Evolutionary conservation across 192 early-diverging fungal species (phyloP), one percentile per base, ranked within the genome.

Genomic region (Phycomyces blakesleeanus): DNA sequence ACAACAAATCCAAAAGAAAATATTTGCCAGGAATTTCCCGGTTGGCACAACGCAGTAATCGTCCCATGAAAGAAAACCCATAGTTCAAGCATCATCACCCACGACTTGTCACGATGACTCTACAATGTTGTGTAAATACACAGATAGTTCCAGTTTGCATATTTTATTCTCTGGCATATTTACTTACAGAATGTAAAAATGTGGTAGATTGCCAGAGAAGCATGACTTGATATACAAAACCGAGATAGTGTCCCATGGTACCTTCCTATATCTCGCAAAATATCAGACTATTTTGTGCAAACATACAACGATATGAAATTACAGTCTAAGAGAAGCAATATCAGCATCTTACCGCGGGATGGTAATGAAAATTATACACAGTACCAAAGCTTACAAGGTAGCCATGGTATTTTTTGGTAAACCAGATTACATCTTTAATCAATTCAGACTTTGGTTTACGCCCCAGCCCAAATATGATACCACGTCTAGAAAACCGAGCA

Each of bases 331-430:
- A n/a, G n/a, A n/a, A n/a, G 2, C 29, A 34, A 2, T 34, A 21
- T 50, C 15, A 21, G 47, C 0, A 44, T 15, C 41, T 65, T 65
- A 65, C 64, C 60, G 57, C 59, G 27, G 71, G 71, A 27, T 73
- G 71, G 37, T 73, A 73, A 42, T 73, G 71, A n/a, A 73, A 73
- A 37, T 66, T 66, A 38, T 60, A 61, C 10, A 70, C 68, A 8
- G 60, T 70, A 9, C 61, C 68, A 63, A 64, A 64, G 27, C 71
- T 73, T 21, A 73, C 61, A 37, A 67, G 38, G 50, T 73, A 73
- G 0, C 71, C 71, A 24, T 73, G 71, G 22, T 73, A 73, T 20
- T 61, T 54, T 52, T 52, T 67, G 34, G 38, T 24, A 59, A 73
- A 73, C 7, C 25, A 27, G 16, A 73, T 62, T 29, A 73, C 22